Percentiles rank a stretch among this genome's conserved stretches.
phyloP scores from a whole-genome alignment of 345 rosid genomes.

The Gossypium stocksii region DNA sequence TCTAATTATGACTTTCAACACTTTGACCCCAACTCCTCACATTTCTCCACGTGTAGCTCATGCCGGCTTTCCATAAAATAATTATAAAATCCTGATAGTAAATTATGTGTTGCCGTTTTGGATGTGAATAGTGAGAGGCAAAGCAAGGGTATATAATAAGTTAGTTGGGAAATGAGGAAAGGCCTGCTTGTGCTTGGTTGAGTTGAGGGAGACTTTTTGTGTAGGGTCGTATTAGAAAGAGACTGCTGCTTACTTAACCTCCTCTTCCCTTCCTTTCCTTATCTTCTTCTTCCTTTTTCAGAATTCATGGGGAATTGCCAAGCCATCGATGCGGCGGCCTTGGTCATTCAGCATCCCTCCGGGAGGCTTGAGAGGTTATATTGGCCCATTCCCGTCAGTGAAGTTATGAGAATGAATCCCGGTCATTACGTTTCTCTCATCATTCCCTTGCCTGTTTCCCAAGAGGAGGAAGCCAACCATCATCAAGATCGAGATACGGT shows the following conservation, averaged over 20 bases:
- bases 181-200: slow-evolving; percentile 14
- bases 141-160: slow-evolving; percentile 13
- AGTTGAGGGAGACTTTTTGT: slow-evolving; percentile 15
- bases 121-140: slow-evolving; percentile 16
- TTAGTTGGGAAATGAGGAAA: slow-evolving; percentile 29
- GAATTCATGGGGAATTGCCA: slow-evolving; percentile 85
- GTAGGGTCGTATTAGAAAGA: slow-evolving; percentile 38
- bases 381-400: slow-evolving; percentile 64
- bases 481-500: slow-evolving; percentile 29
- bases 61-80: not conserved
- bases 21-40: slow-evolving; percentile 20
- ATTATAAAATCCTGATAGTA: no score
- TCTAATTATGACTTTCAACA: slow-evolving; percentile 9
- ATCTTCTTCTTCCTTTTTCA: slow-evolving; percentile 10
- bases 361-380: slow-evolving; percentile 82
- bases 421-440: slow-evolving; percentile 96
- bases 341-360: slow-evolving; percentile 82
- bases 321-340: slow-evolving; percentile 91
- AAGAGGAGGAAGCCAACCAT: slow-evolving; percentile 12
- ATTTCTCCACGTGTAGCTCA: slow-evolving; percentile 43
- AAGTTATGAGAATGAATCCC: slow-evolving; percentile 77
- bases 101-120: not conserved
- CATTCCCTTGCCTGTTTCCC: slow-evolving; percentile 64
- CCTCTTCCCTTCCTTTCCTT: slow-evolving; percentile 16
- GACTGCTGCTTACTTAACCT: slow-evolving; percentile 36